Percentiles rank a stretch among this genome's conserved stretches.
Evolutionary conservation across 2,329 filamentous ascomycete genomes (phyloP).

Genomic region (Sporothrix inflata): DNA sequence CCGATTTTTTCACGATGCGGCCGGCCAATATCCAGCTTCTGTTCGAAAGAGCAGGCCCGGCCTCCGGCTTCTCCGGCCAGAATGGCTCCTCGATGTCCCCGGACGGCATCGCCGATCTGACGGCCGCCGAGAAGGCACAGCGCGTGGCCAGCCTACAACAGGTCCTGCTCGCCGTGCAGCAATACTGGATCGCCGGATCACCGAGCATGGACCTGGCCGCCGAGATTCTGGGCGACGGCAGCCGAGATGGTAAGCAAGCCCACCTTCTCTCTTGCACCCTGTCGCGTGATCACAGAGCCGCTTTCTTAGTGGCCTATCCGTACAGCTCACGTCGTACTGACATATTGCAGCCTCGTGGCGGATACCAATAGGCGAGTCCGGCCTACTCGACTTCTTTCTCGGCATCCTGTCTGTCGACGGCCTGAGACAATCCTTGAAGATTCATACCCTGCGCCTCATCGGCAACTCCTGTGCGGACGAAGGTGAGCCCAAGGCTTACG

Average conservation of each 20-base stretch:
- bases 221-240: conserved; percentile 58
- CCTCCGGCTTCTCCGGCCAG: not conserved
- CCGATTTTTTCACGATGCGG: conserved; percentile 12
- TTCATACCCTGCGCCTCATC: conserved; percentile 60
- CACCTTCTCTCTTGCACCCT: not conserved
- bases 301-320: not conserved
- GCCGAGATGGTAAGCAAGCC: conserved; percentile 54
- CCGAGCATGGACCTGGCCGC: conserved; percentile 51
- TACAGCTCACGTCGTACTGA: not conserved
- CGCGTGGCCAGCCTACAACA: conserved; percentile 40
- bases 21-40: conserved; percentile 30
- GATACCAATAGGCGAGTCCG: conserved; percentile 59
- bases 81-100: not conserved
- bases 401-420: conserved; percentile 47
- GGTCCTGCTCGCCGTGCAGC: conserved; percentile 46
- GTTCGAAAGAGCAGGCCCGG: conserved; percentile 18
- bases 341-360: conserved; percentile 56
- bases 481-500: conserved; percentile 41
- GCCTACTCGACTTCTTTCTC: conserved; percentile 61
- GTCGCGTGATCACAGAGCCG: not conserved
- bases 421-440: conserved; percentile 49
- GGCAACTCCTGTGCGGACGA: conserved; percentile 68
- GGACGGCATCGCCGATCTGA: not conserved
- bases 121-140: conserved; percentile 30
- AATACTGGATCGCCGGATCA: conserved; percentile 48